Conservation (phyloP, 2,329 filamentous ascomycete genomes). For the Penicillium hordei region DNA sequence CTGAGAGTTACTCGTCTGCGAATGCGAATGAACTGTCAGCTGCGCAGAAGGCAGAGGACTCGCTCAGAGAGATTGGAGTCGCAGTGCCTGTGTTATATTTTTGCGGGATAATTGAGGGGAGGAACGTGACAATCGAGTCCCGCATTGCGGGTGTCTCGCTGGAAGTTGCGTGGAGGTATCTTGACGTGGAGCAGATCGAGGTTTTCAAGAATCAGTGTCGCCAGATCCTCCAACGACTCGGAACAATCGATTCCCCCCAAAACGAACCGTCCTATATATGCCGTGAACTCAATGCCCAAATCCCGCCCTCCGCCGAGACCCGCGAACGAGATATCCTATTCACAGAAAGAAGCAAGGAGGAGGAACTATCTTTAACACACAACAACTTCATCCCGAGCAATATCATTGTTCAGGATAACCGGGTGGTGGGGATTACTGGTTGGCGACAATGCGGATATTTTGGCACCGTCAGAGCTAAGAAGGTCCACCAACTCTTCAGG, state of each 20-base stretch:
- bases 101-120: slow-evolving; percentile 39
- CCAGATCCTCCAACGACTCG: slow-evolving; percentile 33
- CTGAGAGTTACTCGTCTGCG: slow-evolving; percentile 33
- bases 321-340: slow-evolving; percentile 38
- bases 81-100: slow-evolving; percentile 40
- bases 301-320: slow-evolving; percentile 22
- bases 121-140: slow-evolving; percentile 43
- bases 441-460: slow-evolving; percentile 45
- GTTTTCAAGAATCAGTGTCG: slow-evolving; percentile 40
- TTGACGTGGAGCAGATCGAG: slow-evolving; percentile 35
- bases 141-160: slow-evolving; percentile 43
- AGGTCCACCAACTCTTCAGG: slow-evolving; percentile 36
- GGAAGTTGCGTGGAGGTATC: slow-evolving; percentile 40
- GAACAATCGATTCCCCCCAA: slow-evolving; percentile 25
- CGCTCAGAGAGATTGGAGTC: slow-evolving; percentile 34
- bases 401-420: slow-evolving; percentile 39
- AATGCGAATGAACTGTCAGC: slow-evolving; percentile 42
- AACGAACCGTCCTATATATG: slow-evolving; percentile 38
- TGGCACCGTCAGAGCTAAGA: slow-evolving; percentile 34
- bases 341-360: slow-evolving; percentile 23
- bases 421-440: slow-evolving; percentile 40
- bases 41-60: slow-evolving; percentile 36
- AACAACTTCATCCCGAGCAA: slow-evolving; percentile 41
- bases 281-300: slow-evolving; percentile 33
- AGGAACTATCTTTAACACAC: slow-evolving; percentile 36